Percentiles rank a stretch among this genome's conserved stretches.
Evolutionary conservation across 306 rosid species (phyloP).

Genomic region (Gastrolobium bilobum): DNA sequence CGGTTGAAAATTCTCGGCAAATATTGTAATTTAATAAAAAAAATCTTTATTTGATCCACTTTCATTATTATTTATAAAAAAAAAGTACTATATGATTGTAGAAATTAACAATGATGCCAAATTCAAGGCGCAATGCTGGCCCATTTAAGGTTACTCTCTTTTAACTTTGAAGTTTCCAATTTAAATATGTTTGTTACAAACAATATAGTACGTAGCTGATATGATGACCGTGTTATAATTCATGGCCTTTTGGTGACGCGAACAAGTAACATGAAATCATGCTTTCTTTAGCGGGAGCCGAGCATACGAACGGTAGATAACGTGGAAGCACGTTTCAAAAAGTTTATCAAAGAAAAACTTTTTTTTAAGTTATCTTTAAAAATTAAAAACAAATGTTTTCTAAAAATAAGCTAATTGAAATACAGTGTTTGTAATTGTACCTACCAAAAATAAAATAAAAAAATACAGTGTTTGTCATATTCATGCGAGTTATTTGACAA

Average conservation of each 20-base stretch:
- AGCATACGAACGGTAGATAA: too few relatives aligned
- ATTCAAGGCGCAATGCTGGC: not conserved
- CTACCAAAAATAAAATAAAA: too few relatives aligned
- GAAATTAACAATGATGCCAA: not conserved
- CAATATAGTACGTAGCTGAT: not conserved
- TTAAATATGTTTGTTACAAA: not conserved
- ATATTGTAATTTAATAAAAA: too few relatives aligned
- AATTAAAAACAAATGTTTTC: too few relatives aligned
- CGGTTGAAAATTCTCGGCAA: constrained; percentile 1
- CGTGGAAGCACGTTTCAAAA: too few relatives aligned
- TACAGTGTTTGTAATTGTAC: not conserved
- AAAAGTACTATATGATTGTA: not conserved
- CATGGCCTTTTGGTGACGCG: not conserved
- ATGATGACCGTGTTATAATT: constrained; percentile 7
- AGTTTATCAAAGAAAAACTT: too few relatives aligned
- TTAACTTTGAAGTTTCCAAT: not conserved
- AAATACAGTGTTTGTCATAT: not conserved
- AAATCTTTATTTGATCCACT: too few relatives aligned
- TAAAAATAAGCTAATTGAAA: too few relatives aligned
- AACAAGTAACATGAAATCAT: not conserved
- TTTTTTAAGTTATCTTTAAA: too few relatives aligned
- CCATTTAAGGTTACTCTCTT: not conserved
- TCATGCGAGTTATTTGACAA: not conserved
- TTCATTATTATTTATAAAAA: not conserved
- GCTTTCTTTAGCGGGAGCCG: not conserved